Percentiles rank a stretch among this genome's conserved stretches.
Evolutionary conservation across 495 filamentous ascomycete species (phyloP).

Genomic region (Aeminium ludgeri): DNA sequence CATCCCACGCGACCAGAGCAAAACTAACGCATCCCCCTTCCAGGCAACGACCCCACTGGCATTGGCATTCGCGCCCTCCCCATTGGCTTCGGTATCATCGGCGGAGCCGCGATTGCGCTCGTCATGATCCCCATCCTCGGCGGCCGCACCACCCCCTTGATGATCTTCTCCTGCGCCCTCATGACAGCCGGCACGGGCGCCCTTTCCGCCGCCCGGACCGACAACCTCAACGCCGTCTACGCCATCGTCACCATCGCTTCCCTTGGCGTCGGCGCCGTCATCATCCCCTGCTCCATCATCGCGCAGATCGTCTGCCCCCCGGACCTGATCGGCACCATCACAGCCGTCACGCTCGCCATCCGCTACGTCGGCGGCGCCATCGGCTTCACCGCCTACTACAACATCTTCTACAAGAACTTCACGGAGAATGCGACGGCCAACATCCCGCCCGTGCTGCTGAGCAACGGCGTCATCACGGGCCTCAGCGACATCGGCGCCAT

Average conservation of each 20-base stretch:
- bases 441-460: slow-evolving; percentile 4
- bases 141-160: slow-evolving; percentile 14
- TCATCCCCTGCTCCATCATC: slow-evolving; percentile 20
- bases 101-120: slow-evolving; percentile 18
- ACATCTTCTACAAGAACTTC: slow-evolving; percentile 21
- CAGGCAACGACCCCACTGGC: slow-evolving; percentile 17
- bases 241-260: slow-evolving; percentile 18
- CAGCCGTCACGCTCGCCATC: slow-evolving; percentile 20
- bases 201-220: slow-evolving; percentile 9
- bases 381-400: slow-evolving; percentile 23
- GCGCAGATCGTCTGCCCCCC: slow-evolving; percentile 21
- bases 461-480: not conserved
- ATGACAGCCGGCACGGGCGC: slow-evolving; percentile 19
- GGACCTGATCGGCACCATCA: slow-evolving; percentile 21
- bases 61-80: slow-evolving; percentile 19
- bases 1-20: not conserved
- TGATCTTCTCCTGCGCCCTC: slow-evolving; percentile 14
- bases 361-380: slow-evolving; percentile 22
- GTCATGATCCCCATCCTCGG: slow-evolving; percentile 15
- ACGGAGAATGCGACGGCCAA: slow-evolving; percentile 6
- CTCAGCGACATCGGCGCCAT: no score
- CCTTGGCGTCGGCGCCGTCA: slow-evolving; percentile 22
- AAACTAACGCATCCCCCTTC: not conserved
- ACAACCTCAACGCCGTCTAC: slow-evolving; percentile 17
- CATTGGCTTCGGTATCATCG: slow-evolving; percentile 18